Conservation (phyloP, 257 asterid genomes). For the Solanum verrucosum region DNA sequence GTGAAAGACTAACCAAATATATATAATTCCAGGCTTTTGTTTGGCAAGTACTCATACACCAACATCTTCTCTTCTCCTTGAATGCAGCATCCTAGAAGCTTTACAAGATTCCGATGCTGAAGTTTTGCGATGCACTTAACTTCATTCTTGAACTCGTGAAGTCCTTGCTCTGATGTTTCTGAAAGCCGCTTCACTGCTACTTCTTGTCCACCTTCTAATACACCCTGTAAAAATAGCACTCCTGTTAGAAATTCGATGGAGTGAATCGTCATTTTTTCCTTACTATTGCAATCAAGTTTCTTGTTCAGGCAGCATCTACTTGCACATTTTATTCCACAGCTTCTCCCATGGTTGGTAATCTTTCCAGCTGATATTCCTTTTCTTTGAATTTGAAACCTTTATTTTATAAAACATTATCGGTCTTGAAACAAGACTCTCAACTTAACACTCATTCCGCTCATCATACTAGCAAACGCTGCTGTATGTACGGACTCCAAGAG, state of each 20-base stretch:
- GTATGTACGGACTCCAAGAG: not conserved
- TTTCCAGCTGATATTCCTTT: not conserved
- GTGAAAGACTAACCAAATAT: conserved; percentile 13
- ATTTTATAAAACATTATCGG: not conserved
- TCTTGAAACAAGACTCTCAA: not conserved
- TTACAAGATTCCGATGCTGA: conserved; percentile 34
- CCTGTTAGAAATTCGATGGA: not conserved
- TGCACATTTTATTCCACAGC: not conserved
- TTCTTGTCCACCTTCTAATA: conserved; percentile 21
- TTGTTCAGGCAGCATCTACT: not conserved
- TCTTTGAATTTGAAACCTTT: not conserved
- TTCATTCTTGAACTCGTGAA: conserved; percentile 33
- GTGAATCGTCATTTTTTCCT: not conserved
- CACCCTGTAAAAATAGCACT: conserved; percentile 4
- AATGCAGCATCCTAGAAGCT: conserved; percentile 28
- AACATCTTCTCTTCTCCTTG: conserved; percentile 21
- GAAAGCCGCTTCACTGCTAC: conserved; percentile 29
- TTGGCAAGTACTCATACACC: conserved; percentile 28
- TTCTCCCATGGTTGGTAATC: not conserved
- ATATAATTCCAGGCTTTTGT: conserved; percentile 20
- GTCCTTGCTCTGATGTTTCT: conserved; percentile 18
- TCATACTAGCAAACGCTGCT: not conserved
- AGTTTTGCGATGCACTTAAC: conserved; percentile 20
- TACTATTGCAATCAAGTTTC: not conserved
- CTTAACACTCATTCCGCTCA: not conserved